phyloP scores from a whole-genome alignment of 2,329 filamentous ascomycete genomes.

The Colletotrichum gigasporum region DNA sequence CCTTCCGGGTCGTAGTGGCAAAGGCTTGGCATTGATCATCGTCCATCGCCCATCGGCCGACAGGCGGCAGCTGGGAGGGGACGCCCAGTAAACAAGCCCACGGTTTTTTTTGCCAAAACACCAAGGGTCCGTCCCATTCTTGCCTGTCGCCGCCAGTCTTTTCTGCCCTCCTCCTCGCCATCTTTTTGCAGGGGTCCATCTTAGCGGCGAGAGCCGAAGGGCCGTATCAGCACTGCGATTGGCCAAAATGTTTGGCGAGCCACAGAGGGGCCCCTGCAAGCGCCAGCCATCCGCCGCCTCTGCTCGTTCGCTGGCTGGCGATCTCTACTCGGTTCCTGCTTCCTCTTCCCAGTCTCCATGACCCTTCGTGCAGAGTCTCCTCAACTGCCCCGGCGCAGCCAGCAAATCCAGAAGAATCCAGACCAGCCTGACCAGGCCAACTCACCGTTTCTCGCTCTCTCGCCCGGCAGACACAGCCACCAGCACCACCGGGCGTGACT shows the following conservation, averaged over 20 bases:
- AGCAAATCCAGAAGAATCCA: conserved; percentile 9
- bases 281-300: conserved; percentile 28
- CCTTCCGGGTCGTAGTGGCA: conserved; percentile 20
- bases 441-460: conserved; percentile 13
- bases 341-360: conserved; percentile 20
- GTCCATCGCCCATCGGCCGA: conserved; percentile 4
- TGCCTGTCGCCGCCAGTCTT: conserved; percentile 1
- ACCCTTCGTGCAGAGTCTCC: conserved; percentile 29
- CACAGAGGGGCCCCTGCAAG: conserved; percentile 16
- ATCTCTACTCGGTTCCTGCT: conserved; percentile 33
- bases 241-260: conserved; percentile 1
- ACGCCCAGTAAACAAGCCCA: conserved; percentile 10
- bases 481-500: conserved; percentile 26
- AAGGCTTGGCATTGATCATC: conserved; percentile 31
- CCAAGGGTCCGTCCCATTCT: conserved; percentile 12
- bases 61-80: background rate
- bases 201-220: conserved; percentile 17
- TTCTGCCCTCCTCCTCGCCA: conserved; percentile 5
- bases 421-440: conserved; percentile 5
- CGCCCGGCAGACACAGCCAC: conserved; percentile 26
- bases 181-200: background rate
- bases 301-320: conserved; percentile 19
- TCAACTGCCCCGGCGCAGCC: conserved; percentile 1
- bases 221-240: background rate
- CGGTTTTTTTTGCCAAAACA: background rate